These are phyloP conservation scores for Buddleja alternifolia DNA, from an alignment of 257 asterid species.

Conservation along the genomic window DNA sequence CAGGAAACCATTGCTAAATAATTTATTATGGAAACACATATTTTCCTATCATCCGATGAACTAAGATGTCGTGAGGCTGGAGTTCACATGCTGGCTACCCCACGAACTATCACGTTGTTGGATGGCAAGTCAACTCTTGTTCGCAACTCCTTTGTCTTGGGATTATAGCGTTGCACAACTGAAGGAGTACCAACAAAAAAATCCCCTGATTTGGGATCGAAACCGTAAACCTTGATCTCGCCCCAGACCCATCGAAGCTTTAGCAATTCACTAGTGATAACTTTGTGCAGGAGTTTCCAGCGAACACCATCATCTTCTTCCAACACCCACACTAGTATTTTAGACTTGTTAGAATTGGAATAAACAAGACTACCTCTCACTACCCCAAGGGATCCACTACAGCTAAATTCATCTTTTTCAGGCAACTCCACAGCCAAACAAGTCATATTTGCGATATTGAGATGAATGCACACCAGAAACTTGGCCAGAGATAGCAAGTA, in stretches of 20 bases:
- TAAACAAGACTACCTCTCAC: background rate
- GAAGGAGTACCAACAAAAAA: background rate
- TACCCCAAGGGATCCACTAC: background rate
- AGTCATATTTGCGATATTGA: background rate
- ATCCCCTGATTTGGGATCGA: background rate
- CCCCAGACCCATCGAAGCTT: background rate
- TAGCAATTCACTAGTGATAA: background rate
- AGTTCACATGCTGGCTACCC: no score
- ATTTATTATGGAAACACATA: no score
- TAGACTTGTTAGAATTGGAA: background rate
- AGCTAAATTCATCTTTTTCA: background rate
- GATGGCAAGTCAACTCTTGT: background rate
- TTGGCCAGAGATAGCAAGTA: constrained; percentile 1
- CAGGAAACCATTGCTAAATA: no score
- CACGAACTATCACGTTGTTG: background rate
- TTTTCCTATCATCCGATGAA: no score
- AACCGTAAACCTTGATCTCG: background rate
- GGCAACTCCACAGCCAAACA: background rate
- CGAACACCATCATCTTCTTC: background rate
- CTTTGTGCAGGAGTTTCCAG: background rate
- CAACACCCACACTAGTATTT: constrained; percentile 1
- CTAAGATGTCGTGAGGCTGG: no score
- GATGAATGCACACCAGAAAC: background rate
- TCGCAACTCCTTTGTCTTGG: background rate
- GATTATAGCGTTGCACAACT: background rate